phyloP scores from a whole-genome alignment of 169 alveolate species.

The Plasmodium berghei region DNA sequence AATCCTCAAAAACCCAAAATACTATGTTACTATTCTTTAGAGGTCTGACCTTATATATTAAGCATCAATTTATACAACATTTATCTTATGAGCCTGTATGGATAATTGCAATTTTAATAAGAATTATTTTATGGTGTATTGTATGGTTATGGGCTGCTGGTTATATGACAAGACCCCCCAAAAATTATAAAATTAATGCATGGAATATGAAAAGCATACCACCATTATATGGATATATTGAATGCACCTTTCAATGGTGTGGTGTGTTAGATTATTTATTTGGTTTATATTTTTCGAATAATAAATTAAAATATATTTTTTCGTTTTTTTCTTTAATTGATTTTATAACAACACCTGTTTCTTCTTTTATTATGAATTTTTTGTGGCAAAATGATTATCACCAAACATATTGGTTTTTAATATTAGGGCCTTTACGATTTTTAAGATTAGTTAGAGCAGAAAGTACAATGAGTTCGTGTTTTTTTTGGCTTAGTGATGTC shows the following conservation, averaged over 20 bases:
- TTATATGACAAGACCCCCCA: constrained; percentile 82
- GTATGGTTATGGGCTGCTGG: constrained; percentile 88
- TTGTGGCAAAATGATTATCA: constrained; percentile 60
- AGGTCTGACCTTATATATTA: constrained; percentile 32
- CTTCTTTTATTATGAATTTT: constrained; percentile 77
- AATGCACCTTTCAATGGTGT: constrained; percentile 83
- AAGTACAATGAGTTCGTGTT: constrained; percentile 80
- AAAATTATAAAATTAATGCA: constrained; percentile 77
- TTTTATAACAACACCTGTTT: constrained; percentile 83
- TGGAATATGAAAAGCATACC: constrained; percentile 85
- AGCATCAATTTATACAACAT: constrained; percentile 47
- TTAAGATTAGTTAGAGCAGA: constrained; percentile 84
- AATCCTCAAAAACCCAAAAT: constrained; percentile 34
- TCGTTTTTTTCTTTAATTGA: constrained; percentile 84
- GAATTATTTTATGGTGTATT: constrained; percentile 84
- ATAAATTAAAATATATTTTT: constrained; percentile 78
- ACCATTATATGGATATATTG: constrained; percentile 78
- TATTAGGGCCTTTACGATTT: constrained; percentile 83
- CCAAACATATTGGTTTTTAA: constrained; percentile 76
- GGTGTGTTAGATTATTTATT: constrained; percentile 79
- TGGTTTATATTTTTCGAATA: constrained; percentile 77
- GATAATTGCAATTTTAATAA: constrained; percentile 81
- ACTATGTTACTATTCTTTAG: constrained; percentile 38
- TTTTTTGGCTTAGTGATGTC: constrained; percentile 83
- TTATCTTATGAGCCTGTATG: constrained; percentile 77